Conservation (phyloP, 257 asterid genomes). For the Mentha longifolia region DNA sequence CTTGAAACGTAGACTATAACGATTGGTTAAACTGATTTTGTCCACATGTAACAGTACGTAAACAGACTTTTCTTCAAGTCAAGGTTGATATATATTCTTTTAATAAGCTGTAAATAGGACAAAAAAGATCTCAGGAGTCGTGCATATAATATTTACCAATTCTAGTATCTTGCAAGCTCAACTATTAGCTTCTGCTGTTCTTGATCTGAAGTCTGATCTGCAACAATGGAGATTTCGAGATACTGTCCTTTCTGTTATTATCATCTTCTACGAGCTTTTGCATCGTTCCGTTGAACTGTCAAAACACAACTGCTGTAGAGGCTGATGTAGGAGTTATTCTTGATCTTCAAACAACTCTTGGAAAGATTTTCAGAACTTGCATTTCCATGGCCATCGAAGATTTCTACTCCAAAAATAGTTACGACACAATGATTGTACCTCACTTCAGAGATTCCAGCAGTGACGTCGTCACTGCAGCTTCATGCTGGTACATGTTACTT, state of each 20-base stretch:
- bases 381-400: constrained; percentile 6
- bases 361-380: not conserved
- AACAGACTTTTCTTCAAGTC: not conserved
- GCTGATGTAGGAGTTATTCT: constrained; percentile 24
- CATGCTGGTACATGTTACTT: too few relatives aligned
- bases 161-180: not conserved
- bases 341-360: constrained; percentile 3
- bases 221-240: not conserved
- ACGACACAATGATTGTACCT: constrained; percentile 4
- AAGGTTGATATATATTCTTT: not conserved
- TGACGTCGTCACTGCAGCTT: constrained; percentile 9
- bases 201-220: not conserved
- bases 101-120: not conserved
- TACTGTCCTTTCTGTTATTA: not conserved
- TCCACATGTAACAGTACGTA: not conserved
- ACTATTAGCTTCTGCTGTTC: not conserved
- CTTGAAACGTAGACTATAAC: not conserved
- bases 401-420: not conserved
- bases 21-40: not conserved
- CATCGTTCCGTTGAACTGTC: not conserved
- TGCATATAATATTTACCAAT: too few relatives aligned
- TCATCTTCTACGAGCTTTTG: not conserved
- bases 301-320: not conserved
- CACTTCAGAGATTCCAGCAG: not conserved
- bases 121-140: not conserved